Base-by-base conservation (phyloP, 768 basidiomycete species). In the Trichaptum fuscoviolaceum region DNA sequence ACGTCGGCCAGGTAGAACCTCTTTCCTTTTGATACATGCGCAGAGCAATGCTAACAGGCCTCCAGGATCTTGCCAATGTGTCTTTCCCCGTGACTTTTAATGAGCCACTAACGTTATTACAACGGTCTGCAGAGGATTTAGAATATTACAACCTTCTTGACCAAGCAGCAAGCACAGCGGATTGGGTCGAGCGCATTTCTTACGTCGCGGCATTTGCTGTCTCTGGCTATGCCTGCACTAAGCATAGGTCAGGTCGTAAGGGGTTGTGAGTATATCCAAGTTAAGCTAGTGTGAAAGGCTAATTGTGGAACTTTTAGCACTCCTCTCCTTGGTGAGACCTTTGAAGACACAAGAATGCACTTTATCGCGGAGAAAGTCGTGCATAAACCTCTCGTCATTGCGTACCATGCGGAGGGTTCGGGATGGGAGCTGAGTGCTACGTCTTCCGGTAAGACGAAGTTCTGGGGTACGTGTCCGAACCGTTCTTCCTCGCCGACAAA, bases 71-170 rank as follows among this genome's bases (percentile, higher is more conserved):
- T 9, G 89, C 92, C 17, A 88, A 89, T 35, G 89, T 95, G 30
- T 82, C 90, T 1, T 86, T 95, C 67, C 93, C 93, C n/a, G 91
- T 95, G 1, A 85, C 89, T 1, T 96, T 95, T 78, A 96, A 96
- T 70, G 93, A 96, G 71, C 93, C 93, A 34, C 76, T 96, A 36
- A 91, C 90, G 0, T 80, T 96, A 57, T 81, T 95, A 10, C 94
- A 96, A 75, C 82, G 91, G 68, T 81, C 84, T 35, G 93, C 93
- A 0, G 93, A 95, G 76, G 93, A 94, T 74, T 73, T 93, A 15
- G 93, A 95, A 77, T 95, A 95, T 70, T 82, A 84, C 63, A 78
- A 81, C 58, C 77, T 95, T 8, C 79, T 95, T n/a, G 79, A 83
- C 42, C 84, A 87, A 71, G 93, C 92, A 24, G 86, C 82, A 1